Evolutionary conservation across 2,329 filamentous ascomycete genomes (phyloP), one percentile per base, ranked within the genome.

Genomic region (Metarhizium brunneum): DNA sequence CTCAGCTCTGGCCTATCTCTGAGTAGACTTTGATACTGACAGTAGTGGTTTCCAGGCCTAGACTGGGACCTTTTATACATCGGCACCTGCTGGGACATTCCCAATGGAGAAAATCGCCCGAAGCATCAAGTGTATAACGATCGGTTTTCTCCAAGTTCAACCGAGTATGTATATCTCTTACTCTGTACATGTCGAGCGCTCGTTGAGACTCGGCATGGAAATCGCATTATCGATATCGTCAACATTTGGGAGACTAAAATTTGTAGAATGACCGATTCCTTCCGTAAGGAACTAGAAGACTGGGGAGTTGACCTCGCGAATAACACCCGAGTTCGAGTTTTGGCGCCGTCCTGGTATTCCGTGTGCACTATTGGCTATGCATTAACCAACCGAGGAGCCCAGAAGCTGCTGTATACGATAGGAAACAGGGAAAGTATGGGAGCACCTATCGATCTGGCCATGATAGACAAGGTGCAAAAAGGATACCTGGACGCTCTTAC

Each of bases 301-400:
- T 54, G 16, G 36, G 47, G 47, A 14, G 14, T 25, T 4, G 25
- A 48, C 5, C 30, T 50, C n/a, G 8, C 18, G 14, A 18, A 32
- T 6, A 7, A 54, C 10, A 54, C 47, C 3, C 36, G 47, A 13
- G 29, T 54, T n/a, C 25, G 47, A 18, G 25, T 40, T 10, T 20
- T 54, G 5, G 53, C 53, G 3, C 53, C 53, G 10, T 50, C 47
- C 3, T 54, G 53, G 53, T 54, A 54, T 11, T 42, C 16, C n/a
- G 53, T 54, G 18, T 54, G 53, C 11, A 54, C 53, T 3, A 29
- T 54, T n/a, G 53, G 53, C 14, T 54, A 54, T 5, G 53, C 53
- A 20, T 20, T 54, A 14, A 50, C 53, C 16, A 47, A 42, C 20
- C 4, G 30, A 25, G 53, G 53, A 6, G 53, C 53, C 16, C 25